These are phyloP conservation scores for Diaporthe vaccinii DNA, from an alignment of 2,329 filamentous ascomycete genomes.

Conservation along the genomic window DNA sequence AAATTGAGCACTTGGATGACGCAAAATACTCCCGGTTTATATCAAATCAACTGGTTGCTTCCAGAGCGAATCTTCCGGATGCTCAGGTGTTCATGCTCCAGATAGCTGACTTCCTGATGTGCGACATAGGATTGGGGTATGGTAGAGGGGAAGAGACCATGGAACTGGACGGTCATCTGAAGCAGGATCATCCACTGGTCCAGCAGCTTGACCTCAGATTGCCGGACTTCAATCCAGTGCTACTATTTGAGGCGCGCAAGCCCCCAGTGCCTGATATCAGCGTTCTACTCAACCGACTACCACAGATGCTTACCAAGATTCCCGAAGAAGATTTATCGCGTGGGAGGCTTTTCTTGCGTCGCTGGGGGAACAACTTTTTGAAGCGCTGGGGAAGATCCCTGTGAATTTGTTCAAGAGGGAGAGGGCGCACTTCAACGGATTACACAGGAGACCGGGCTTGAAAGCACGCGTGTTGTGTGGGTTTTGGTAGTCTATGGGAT, in stretches of 20 bases:
- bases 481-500: no score
- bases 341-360: neutral
- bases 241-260: rapidly evolving
- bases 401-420: neutral
- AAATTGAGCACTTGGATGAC: no score
- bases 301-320: neutral
- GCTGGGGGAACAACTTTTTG: neutral
- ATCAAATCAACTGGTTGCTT: no score
- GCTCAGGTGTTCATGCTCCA: neutral
- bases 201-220: neutral
- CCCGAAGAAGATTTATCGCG: neutral
- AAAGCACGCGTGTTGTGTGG: no score
- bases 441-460: no score
- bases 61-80: neutral
- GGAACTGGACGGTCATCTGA: neutral
- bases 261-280: neutral
- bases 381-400: neutral
- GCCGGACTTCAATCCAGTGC: neutral
- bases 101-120: slow-evolving; percentile 1
- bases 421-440: no score
- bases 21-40: no score
- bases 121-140: neutral
- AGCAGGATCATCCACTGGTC: neutral
- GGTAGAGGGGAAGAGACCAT: neutral
- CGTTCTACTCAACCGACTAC: neutral